Percentiles rank a stretch among this genome's conserved stretches.
phyloP scores from a whole-genome alignment of 768 basidiomycete species.

The Tylopilus balloui region DNA sequence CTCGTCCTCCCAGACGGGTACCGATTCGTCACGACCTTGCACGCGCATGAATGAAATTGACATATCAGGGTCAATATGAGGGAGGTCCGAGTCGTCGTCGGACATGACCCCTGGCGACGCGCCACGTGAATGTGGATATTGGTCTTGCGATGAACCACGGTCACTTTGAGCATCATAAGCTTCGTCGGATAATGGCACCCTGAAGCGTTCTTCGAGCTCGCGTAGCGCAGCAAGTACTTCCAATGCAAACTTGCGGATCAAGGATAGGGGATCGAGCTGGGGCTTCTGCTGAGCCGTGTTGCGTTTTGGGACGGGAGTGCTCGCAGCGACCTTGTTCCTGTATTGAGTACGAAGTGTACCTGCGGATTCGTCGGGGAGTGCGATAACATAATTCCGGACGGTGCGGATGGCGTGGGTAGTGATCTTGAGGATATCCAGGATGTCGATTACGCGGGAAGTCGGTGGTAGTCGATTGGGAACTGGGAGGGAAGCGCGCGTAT shows the following conservation, averaged over 20 bases:
- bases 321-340: slow-evolving; percentile 45
- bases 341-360: slow-evolving; percentile 54
- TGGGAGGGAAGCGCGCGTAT: slow-evolving; percentile 3
- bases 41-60: slow-evolving; percentile 69
- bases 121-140: slow-evolving; percentile 37
- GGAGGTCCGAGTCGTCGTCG: slow-evolving; percentile 32
- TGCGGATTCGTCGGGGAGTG: slow-evolving; percentile 71
- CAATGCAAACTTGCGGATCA: slow-evolving; percentile 73
- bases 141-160: slow-evolving; percentile 42
- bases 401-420: slow-evolving; percentile 80
- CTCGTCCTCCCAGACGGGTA: slow-evolving; percentile 83
- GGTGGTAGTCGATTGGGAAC: slow-evolving; percentile 14
- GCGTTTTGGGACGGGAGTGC: slow-evolving; percentile 33
- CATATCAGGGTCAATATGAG: slow-evolving; percentile 49
- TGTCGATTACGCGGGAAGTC: slow-evolving; percentile 40
- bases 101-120: slow-evolving; percentile 43
- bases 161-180: slow-evolving; percentile 82
- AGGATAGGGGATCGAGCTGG: slow-evolving; percentile 55
- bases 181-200: slow-evolving; percentile 74
- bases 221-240: slow-evolving; percentile 80
- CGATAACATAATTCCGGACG: slow-evolving; percentile 78
- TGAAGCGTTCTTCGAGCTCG: slow-evolving; percentile 71
- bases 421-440: slow-evolving; percentile 67
- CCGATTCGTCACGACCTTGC: slow-evolving; percentile 55
- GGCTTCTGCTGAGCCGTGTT: slow-evolving; percentile 31